Conservation (phyloP, 2,329 filamentous ascomycete species). For the Fusarium sp. region DNA sequence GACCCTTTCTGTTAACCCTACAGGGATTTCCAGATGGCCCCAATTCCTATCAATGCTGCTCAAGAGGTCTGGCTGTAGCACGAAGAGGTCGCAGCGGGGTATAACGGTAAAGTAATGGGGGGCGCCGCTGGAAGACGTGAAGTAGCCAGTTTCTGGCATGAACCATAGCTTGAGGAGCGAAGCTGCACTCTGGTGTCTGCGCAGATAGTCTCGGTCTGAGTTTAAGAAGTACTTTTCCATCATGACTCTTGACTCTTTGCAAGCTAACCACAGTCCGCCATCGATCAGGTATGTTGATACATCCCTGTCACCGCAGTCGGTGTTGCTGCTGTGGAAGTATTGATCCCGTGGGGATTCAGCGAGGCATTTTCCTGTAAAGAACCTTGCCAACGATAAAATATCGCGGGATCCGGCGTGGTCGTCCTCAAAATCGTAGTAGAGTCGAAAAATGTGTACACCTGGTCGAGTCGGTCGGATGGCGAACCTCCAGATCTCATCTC, state of each 20-base stretch:
- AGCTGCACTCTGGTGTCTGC: background rate
- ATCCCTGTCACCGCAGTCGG: background rate
- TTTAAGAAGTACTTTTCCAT: conserved; percentile 3
- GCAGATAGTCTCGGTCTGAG: background rate
- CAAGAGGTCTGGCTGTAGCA: background rate
- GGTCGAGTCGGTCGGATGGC: background rate
- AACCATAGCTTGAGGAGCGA: background rate
- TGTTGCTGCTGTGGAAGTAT: background rate
- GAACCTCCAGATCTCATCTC: conserved; percentile 12
- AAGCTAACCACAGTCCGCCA: conserved; percentile 18
- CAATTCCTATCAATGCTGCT: background rate
- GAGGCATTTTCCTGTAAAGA: background rate
- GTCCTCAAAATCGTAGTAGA: background rate
- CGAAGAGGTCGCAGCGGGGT: conserved; percentile 10
- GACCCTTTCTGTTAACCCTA: background rate
- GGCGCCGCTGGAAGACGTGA: background rate
- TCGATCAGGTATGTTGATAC: conserved; percentile 15
- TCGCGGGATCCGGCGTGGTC: too few species aligned
- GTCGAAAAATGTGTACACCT: conserved; percentile 10
- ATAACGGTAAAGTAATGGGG: background rate
- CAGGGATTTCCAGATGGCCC: too few species aligned
- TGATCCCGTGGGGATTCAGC: background rate
- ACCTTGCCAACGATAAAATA: too few species aligned
- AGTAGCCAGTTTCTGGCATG: conserved; percentile 1
- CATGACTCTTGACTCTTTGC: conserved; percentile 6